phyloP scores from a whole-genome alignment of 1,139 yeast species.

The Lodderomyces pseudojiufengensis region DNA sequence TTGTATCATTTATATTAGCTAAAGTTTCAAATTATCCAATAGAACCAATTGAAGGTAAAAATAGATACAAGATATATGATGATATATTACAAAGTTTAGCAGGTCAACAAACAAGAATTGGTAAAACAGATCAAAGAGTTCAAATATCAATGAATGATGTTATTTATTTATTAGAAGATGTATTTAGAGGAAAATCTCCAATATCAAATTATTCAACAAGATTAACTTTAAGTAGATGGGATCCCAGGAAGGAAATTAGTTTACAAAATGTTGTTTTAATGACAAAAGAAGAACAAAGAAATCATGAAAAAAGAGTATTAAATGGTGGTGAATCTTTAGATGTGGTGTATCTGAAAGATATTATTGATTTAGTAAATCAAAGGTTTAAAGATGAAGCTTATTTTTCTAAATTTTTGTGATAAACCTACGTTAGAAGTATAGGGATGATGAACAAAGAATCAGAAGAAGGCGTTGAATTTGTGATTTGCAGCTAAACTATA shows the following conservation, averaged over 20 bases:
- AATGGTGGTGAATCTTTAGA: constrained; percentile 58
- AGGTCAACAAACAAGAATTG: constrained; percentile 80
- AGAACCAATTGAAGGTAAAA: constrained; percentile 89
- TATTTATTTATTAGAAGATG: constrained; percentile 85
- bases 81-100: constrained; percentile 77
- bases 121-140: constrained; percentile 63
- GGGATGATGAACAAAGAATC: too few relatives aligned
- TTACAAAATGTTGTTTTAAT: constrained; percentile 76
- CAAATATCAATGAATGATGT: constrained; percentile 73
- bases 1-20: constrained; percentile 81
- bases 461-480: too few relatives aligned
- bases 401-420: constrained; percentile 62
- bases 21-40: constrained; percentile 81
- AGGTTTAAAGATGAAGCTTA: constrained; percentile 73
- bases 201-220: constrained; percentile 81
- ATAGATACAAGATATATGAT: constrained; percentile 79
- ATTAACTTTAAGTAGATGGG: constrained; percentile 81
- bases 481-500: too few relatives aligned
- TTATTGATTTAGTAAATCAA: constrained; percentile 53
- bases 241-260: constrained; percentile 53
- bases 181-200: constrained; percentile 88
- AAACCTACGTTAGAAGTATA: too few relatives aligned
- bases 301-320: constrained; percentile 72
- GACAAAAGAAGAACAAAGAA: constrained; percentile 82
- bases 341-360: constrained; percentile 63